A percentile compares a stretch with the other conserved stretches of the same genome.
phyloP scores from a whole-genome alignment of 2,329 filamentous ascomycete genomes.

The Microdochium trichocladiopsis region DNA sequence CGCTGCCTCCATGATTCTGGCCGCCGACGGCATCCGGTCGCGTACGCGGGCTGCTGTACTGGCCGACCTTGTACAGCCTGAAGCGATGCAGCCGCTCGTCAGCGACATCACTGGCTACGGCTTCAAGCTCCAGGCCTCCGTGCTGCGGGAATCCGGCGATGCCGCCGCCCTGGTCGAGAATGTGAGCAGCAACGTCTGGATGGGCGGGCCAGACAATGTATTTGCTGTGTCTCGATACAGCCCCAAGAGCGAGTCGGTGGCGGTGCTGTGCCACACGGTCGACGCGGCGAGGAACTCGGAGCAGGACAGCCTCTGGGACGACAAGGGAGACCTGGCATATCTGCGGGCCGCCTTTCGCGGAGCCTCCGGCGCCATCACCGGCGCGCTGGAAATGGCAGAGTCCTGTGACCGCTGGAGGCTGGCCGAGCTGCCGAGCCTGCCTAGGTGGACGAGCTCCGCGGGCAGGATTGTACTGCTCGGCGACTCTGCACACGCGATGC shows the following conservation, averaged over 20 bases:
- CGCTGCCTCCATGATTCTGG: background rate
- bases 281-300: constrained; percentile 7
- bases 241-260: constrained; percentile 3
- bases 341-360: constrained; percentile 8
- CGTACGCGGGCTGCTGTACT: constrained; percentile 3
- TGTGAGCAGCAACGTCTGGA: constrained; percentile 11
- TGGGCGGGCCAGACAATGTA: constrained; percentile 5
- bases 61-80: background rate
- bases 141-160: no score
- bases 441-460: constrained; percentile 15
- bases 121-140: constrained; percentile 3
- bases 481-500: constrained; percentile 28
- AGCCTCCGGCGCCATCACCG: constrained; percentile 7
- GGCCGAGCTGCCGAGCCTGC: constrained; percentile 17
- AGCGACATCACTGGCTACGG: constrained; percentile 11
- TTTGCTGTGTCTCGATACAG: constrained; percentile 11
- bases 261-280: constrained; percentile 9
- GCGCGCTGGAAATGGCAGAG: constrained; percentile 4
- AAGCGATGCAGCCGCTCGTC: constrained; percentile 7
- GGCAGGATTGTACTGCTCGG: constrained; percentile 26
- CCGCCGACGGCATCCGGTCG: constrained; percentile 7
- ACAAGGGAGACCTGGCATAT: constrained; percentile 12
- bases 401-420: constrained; percentile 13
- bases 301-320: constrained; percentile 13
- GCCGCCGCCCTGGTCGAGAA: constrained; percentile 8